Base-by-base conservation (phyloP, 1,284 basidiomycete species). In the Grifola frondosa region DNA sequence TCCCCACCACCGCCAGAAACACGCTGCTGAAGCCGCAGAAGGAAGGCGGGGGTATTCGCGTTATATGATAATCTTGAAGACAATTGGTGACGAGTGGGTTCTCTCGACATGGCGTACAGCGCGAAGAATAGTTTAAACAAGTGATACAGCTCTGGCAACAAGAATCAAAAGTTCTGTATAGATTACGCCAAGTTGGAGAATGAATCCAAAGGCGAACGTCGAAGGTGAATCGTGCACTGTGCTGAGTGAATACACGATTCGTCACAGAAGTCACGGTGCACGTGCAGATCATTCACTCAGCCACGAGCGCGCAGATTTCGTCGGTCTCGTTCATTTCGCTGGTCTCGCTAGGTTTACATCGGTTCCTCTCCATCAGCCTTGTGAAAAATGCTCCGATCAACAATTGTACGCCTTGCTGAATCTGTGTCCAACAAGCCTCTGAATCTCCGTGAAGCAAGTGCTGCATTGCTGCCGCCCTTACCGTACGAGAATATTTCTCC, bases 381-480 rank as follows among this genome's bases (percentile, higher is more conserved):
- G 29, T 54, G 6, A 26, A 40, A 29, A 2, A 57, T 42, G 32
- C 79, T 88, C 75, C 71, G 73, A 37, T 37, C 66, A 7, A 74
- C 82, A 33, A 29, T 75, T 6, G 36, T 73, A 30, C 74, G 78
- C 48, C 69, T 84, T 9, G 88, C 88, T 13, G 70, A 81, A 54
- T 84, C 81, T n/a, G 63, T 84, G 2, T 74, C 81, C 3, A 69
- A 72, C 15, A 73, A 70, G 29, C 81, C 84, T 22, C 57, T 91
- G 34, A 85, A 83, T 38, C 64, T 90, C 17, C 72, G 71, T 21
- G 75, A 82, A 55, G 78, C 84, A 3, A 85, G 82, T 47, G 77
- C 82, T 3, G 72, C 86, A 9, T 73, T 94, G 24, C 76, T 93
- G 9, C 90, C 91, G 12, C 91, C 92, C 19, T 75, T 89, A 54